phyloP scores from a whole-genome alignment of 345 rosid species.

The Garcia nutans region DNA sequence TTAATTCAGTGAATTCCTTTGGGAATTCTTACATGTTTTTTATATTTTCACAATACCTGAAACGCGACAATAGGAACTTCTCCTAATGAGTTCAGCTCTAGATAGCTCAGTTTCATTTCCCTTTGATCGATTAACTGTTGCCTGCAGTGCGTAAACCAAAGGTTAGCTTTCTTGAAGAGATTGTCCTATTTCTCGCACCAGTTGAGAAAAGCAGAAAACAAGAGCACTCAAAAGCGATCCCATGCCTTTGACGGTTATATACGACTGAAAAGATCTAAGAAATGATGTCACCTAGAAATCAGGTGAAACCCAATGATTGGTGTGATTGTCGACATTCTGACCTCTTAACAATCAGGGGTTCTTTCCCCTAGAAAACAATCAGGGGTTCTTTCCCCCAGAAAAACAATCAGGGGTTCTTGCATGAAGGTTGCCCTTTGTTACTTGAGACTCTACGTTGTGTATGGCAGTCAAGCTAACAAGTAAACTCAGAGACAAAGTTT shows the following conservation, averaged over 20 bases:
- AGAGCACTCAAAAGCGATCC: no score
- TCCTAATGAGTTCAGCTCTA: slow-evolving; percentile 75
- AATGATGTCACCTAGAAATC: not conserved
- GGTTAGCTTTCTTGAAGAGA: not conserved
- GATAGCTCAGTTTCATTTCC: slow-evolving; percentile 82
- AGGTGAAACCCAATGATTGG: not conserved
- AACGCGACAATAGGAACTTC: slow-evolving; percentile 87
- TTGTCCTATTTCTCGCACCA: not conserved
- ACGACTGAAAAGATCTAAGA: not conserved
- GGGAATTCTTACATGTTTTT: not conserved
- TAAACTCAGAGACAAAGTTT: not conserved
- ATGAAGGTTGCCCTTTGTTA: not conserved
- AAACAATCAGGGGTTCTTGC: not conserved
- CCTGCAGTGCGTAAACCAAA: slow-evolving; percentile 38
- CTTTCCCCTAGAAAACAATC: not conserved
- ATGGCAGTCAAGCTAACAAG: not conserved
- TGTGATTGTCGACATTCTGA: not conserved
- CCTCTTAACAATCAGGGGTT: not conserved
- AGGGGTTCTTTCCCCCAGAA: not conserved
- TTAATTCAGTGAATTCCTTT: slow-evolving; percentile 4
- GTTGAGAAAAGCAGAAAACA: no score
- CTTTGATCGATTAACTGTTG: slow-evolving; percentile 83
- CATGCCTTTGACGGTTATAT: not conserved
- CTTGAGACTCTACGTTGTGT: not conserved
- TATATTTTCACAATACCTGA: slow-evolving; percentile 50